Conservation (phyloP, 2,329 filamentous ascomycete species). For the Ascochyta lentis region DNA sequence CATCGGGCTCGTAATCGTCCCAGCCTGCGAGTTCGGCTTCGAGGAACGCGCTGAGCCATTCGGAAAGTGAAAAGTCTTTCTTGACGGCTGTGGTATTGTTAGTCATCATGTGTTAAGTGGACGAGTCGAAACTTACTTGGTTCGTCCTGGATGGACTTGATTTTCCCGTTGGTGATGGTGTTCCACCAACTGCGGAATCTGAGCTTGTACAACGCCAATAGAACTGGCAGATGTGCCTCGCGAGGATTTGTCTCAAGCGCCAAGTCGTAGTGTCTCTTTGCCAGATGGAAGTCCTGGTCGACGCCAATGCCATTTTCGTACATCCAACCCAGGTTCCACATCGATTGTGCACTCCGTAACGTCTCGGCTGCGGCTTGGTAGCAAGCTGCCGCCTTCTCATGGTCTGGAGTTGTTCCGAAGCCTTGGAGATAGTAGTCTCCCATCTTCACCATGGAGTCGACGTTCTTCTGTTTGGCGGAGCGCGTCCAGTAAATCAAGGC, state of each 20-base stretch:
- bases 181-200: conserved; percentile 92
- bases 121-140: conserved; percentile 65
- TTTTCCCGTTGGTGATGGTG: conserved; percentile 83
- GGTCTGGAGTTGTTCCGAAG: conserved; percentile 71
- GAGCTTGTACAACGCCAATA: conserved; percentile 84
- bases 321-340: conserved; percentile 99
- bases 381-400: conserved; percentile 89
- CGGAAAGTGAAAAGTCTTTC: conserved; percentile 77
- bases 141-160: conserved; percentile 92
- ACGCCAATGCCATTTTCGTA: conserved; percentile 95
- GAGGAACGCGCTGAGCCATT: conserved; percentile 89
- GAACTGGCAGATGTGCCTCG: conserved; percentile 93
- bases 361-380: conserved; percentile 92
- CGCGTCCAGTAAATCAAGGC: conserved; percentile 94
- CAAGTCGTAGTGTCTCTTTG: conserved; percentile 94
- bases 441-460: conserved; percentile 96
- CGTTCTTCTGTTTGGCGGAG: conserved; percentile 89
- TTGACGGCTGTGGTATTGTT: conserved; percentile 61
- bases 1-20: conserved; percentile 62
- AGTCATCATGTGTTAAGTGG: conserved; percentile 5
- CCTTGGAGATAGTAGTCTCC: conserved; percentile 95
- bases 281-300: conserved; percentile 94
- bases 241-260: conserved; percentile 83
- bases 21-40: conserved; percentile 63
- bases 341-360: conserved; percentile 88